Evolutionary conservation across 2,329 filamentous ascomycete genomes (phyloP).

Genomic region (Aspergillus hortae): DNA sequence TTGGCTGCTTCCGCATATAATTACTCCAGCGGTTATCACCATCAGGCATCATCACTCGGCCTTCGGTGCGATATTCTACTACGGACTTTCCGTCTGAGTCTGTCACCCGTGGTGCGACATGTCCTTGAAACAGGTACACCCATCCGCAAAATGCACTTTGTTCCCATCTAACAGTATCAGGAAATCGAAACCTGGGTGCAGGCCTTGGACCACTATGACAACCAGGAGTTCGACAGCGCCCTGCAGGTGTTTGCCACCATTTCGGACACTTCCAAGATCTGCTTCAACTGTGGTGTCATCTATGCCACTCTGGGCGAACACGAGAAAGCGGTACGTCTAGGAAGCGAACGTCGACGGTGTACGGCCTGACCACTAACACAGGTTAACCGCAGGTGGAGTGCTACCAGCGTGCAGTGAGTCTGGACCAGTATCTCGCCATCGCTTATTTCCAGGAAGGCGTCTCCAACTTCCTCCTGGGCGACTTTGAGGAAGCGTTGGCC

Average conservation of each 20-base stretch:
- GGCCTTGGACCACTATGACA: slow-evolving; percentile 88
- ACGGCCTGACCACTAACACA: too few relatives aligned
- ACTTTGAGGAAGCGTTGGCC: slow-evolving; percentile 93
- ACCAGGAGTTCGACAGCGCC: slow-evolving; percentile 93
- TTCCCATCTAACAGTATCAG: slow-evolving; percentile 44
- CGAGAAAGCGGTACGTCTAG: slow-evolving; percentile 74
- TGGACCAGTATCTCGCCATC: slow-evolving; percentile 94
- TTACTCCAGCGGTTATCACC: too few relatives aligned
- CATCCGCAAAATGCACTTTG: neutral
- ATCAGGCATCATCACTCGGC: too few relatives aligned
- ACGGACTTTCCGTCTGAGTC: too few relatives aligned
- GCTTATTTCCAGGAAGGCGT: slow-evolving; percentile 98
- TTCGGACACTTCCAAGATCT: slow-evolving; percentile 92
- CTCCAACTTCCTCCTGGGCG: slow-evolving; percentile 93
- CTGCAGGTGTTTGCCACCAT: slow-evolving; percentile 80
- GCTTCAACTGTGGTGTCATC: slow-evolving; percentile 98
- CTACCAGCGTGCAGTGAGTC: slow-evolving; percentile 84
- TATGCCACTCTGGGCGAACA: slow-evolving; percentile 95
- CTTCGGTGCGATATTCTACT: too few relatives aligned
- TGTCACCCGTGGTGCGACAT: slow-evolving; percentile 30
- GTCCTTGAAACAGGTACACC: slow-evolving; percentile 59
- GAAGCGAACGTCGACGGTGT: too few relatives aligned
- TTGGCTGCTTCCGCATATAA: neutral
- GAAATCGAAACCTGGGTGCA: slow-evolving; percentile 99
- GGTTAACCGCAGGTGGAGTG: slow-evolving; percentile 68